Evolutionary conservation across 106 monocot species (phyloP).

Genomic region (Hemerocallis citrina): DNA sequence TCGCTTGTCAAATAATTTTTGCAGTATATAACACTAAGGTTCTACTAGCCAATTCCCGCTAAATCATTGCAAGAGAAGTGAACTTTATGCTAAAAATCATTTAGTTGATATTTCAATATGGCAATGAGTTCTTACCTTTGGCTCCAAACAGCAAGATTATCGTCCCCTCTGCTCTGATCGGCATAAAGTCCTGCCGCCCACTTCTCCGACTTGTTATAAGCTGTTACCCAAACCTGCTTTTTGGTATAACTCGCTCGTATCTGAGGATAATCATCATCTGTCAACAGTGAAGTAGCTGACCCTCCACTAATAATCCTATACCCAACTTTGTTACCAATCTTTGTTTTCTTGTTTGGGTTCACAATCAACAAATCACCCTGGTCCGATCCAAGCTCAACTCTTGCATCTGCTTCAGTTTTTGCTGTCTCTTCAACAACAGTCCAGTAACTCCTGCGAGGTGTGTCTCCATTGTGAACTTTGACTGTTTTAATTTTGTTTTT

Average conservation of each 20-base stretch:
- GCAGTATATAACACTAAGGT: not conserved
- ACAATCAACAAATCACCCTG: constrained; percentile 31
- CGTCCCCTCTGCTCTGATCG: constrained; percentile 39
- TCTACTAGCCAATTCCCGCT: too few species aligned
- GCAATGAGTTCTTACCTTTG: constrained; percentile 20
- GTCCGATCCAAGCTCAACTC: constrained; percentile 7
- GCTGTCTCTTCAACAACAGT: constrained; percentile 31
- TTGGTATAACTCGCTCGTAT: constrained; percentile 29
- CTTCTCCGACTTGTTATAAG: constrained; percentile 38
- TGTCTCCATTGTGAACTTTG: not conserved
- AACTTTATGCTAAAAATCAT: not conserved
- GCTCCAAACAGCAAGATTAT: constrained; percentile 38
- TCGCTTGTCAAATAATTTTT: too few species aligned
- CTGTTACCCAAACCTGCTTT: constrained; percentile 57
- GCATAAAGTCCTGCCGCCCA: constrained; percentile 40
- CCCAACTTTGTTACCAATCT: constrained; percentile 40
- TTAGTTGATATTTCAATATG: not conserved
- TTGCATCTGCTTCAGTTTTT: constrained; percentile 32
- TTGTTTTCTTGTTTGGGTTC: constrained; percentile 43
- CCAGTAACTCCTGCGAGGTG: constrained; percentile 58
- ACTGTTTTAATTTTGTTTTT: constrained; percentile 18
- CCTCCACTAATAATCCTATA: constrained; percentile 27
- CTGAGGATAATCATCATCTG: constrained; percentile 50
- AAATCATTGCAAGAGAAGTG: too few species aligned
- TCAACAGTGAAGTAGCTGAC: constrained; percentile 21